Conservation (phyloP, 768 basidiomycete species). For the Gelatoporia subvermispora region DNA sequence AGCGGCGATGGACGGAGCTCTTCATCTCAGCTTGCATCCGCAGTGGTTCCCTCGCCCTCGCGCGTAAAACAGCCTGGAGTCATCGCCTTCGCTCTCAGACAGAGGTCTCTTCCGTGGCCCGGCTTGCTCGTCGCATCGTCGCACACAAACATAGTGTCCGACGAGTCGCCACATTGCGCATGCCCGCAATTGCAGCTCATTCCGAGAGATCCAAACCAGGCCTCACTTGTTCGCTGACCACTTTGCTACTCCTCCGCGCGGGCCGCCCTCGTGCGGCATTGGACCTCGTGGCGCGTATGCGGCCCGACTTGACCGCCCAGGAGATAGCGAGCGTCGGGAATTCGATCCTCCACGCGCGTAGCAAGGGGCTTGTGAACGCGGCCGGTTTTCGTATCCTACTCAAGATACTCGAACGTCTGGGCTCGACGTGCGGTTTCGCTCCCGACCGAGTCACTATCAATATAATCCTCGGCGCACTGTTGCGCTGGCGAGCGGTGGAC, state of each 20-base stretch:
- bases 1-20: too few species aligned
- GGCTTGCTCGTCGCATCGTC: too few species aligned
- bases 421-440: conserved; percentile 40
- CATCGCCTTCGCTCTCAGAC: too few species aligned
- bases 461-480: conserved; percentile 55
- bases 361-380: conserved; percentile 33
- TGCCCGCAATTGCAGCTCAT: too few species aligned
- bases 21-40: too few species aligned
- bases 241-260: conserved; percentile 36
- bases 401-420: conserved; percentile 38
- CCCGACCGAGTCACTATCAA: conserved; percentile 71
- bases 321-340: conserved; percentile 47
- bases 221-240: not conserved
- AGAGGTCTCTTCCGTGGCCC: too few species aligned
- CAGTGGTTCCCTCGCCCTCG: too few species aligned
- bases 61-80: too few species aligned
- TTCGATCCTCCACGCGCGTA: conserved; percentile 44
- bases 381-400: conserved; percentile 41
- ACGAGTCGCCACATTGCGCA: too few species aligned
- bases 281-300: conserved; percentile 31
- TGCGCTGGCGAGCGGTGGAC: conserved; percentile 48
- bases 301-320: conserved; percentile 1
- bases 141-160: too few species aligned
- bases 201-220: too few species aligned
- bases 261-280: conserved; percentile 41